phyloP scores from a whole-genome alignment of 2,329 filamentous ascomycete species.

The Calycina herbarum region DNA sequence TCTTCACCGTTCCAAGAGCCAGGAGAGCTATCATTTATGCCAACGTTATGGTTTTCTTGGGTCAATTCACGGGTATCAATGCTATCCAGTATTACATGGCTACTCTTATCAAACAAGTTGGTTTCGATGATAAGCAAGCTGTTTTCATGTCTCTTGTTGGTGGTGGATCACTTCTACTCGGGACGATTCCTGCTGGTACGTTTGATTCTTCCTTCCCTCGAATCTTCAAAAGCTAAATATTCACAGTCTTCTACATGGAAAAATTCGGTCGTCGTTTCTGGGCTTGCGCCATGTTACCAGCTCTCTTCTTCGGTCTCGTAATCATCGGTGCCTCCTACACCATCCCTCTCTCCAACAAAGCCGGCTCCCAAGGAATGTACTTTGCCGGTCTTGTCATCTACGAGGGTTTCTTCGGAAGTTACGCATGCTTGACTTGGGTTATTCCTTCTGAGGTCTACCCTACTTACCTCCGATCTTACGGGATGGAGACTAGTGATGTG shows the following conservation, averaged over 20 bases:
- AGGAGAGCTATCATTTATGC: slow-evolving; percentile 66
- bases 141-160: slow-evolving; percentile 78
- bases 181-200: slow-evolving; percentile 59
- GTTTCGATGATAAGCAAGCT: slow-evolving; percentile 60
- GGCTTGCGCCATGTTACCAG: slow-evolving; percentile 70
- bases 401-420: slow-evolving; percentile 68
- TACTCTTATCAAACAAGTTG: slow-evolving; percentile 65
- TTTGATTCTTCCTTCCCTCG: not conserved
- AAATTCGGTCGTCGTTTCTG: slow-evolving; percentile 71
- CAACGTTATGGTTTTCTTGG: slow-evolving; percentile 69
- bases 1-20: slow-evolving; percentile 69
- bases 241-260: slow-evolving; percentile 65
- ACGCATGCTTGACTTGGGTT: slow-evolving; percentile 65
- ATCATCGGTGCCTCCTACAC: slow-evolving; percentile 66
- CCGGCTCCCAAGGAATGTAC: slow-evolving; percentile 59
- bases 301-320: slow-evolving; percentile 69
- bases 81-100: slow-evolving; percentile 74
- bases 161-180: slow-evolving; percentile 64
- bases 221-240: not conserved
- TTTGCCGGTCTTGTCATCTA: slow-evolving; percentile 67
- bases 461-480: slow-evolving; percentile 70
- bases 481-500: slow-evolving; percentile 70
- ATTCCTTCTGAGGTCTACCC: slow-evolving; percentile 70
- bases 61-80: slow-evolving; percentile 71
- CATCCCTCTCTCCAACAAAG: slow-evolving; percentile 49